These are phyloP conservation scores for Phytophthora brassicae DNA, from an alignment of 352 stramenopile genomes.

Conservation along the genomic window DNA sequence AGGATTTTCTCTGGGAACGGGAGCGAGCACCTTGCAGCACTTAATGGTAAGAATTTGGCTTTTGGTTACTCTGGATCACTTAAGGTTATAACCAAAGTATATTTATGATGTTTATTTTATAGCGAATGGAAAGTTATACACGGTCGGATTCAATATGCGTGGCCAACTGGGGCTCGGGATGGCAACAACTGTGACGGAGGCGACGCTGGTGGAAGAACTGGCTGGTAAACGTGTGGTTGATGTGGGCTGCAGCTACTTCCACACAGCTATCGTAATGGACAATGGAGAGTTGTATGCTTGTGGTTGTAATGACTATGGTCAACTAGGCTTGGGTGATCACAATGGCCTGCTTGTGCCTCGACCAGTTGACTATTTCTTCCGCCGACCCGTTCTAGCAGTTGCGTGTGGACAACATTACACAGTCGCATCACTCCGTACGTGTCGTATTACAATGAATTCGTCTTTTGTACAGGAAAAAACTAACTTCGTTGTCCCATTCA, in stretches of 20 bases:
- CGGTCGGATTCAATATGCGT: constrained; percentile 91
- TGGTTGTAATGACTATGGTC: constrained; percentile 92
- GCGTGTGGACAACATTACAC: constrained; percentile 91
- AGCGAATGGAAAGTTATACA: constrained; percentile 84
- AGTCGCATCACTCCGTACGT: constrained; percentile 60
- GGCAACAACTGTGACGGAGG: constrained; percentile 60
- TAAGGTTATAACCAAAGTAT: neutral
- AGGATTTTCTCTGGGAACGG: constrained; percentile 91
- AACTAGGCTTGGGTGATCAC: constrained; percentile 78
- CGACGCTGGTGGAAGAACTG: constrained; percentile 49
- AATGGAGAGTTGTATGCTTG: constrained; percentile 85
- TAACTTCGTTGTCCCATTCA: constrained; percentile 17
- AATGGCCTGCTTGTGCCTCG: constrained; percentile 70
- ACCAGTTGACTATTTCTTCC: constrained; percentile 53
- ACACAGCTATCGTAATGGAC: constrained; percentile 82
- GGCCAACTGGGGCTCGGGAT: constrained; percentile 88
- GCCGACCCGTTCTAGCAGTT: constrained; percentile 57
- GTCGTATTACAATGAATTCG: neutral
- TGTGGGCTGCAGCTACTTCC: constrained; percentile 92
- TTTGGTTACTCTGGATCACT: neutral
- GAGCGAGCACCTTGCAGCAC: constrained; percentile 88
- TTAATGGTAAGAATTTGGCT: constrained; percentile 50
- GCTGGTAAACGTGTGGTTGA: constrained; percentile 60
- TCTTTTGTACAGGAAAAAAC: neutral
- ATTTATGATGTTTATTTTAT: neutral